Evolutionary conservation across 2,329 filamentous ascomycete genomes (phyloP), one percentile per base, ranked within the genome.

Genomic region (Chaetomium olivaceum): DNA sequence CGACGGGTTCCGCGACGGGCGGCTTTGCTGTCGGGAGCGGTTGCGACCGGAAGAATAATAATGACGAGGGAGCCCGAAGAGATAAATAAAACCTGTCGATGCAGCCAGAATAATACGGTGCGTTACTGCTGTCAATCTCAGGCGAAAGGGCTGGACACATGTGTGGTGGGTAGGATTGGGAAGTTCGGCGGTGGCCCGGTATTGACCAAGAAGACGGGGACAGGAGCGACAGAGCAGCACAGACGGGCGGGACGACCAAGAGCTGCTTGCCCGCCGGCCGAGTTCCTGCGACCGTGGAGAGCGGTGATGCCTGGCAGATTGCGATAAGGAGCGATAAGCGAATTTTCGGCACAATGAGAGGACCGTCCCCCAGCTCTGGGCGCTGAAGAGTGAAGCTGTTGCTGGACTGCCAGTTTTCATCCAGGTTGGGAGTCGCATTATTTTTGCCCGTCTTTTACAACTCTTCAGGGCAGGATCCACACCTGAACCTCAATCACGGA

Each of bases 291-390:
- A 59, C 57, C 57, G 46, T 8, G 43, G 57, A 62, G 36, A 52
- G 71, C 69, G 70, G 70, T 71, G 60, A 61, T 39, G 2, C 8
- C 16, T 27, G 71, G 69, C 71, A 73, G 65, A 64, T 59, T 21
- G 16, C 50, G 71, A 73, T 73, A 73, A 72, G 63, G 19, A 29
- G 43, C 64, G 68, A 70, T 70, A 72, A 71, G 65, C 58, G 71
- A 72, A 71, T 70, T 73, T 72, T 72, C 65, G 63, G 61, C 64
- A 46, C 31, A 39, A 54, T 23, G 55, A 43, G 39, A 43, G 39
- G 39, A 43, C 39, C 39, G 5, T 43, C 39, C 39, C 39, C 39
- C 16, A 43, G 39, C 39, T 43, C 39, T 43, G 39, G 16, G 39
- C 16, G 39, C 16, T n/a, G 39, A n/a, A 19, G 39, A 43, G 7